Evolutionary conservation across 1,284 basidiomycete genomes (phyloP), one percentile per base, ranked within the genome.

Genomic region (Hortiboletus rubellus): DNA sequence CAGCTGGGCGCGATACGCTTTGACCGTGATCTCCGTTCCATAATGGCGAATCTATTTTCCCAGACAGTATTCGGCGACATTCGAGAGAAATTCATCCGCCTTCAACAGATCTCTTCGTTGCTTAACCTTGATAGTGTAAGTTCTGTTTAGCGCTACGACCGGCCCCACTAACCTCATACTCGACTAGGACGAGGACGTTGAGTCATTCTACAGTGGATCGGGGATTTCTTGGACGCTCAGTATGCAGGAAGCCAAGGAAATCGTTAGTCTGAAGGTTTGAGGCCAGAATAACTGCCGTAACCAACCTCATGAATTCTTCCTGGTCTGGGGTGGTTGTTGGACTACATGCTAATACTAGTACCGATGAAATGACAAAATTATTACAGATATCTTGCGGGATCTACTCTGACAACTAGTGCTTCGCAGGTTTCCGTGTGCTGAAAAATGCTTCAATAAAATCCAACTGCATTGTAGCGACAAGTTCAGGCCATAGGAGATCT

Each of bases 1-100:
- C 63, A 97, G 91, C 83, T 98, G 51, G 97, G 97, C n/a, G 96
- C 96, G 3, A 89, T 99, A 59, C 90, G 94, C 15, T 97, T 98
- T 71, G 97, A 99, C 68, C 86, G 92, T 33, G 97, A 99, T 71
- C 76, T 99, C 41, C 83, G 97, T 37, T 84, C 91, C 3, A 83
- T 98, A 58, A 87, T 86, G 14, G 82, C 86, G 3, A 94, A 91
- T 73, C 82, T 99, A 17, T 87, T 91, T 1, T 84, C 87, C 2
- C 95, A 97, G 69, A 92, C 92, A 6, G 81, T 84, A 2, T 93
- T 94, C 70, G 92, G 94, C 12, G 92, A 94, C 59, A 85, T 90
- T 8, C 79, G 96, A 57, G 96, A 98, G 65, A 95, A 94, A 71
- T 98, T 99, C 70, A 79, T 89, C 24, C 80, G 96, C 22, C 74